phyloP scores from a whole-genome alignment of 2,329 filamentous ascomycete species.

The Scortechinia acanthostroma region DNA sequence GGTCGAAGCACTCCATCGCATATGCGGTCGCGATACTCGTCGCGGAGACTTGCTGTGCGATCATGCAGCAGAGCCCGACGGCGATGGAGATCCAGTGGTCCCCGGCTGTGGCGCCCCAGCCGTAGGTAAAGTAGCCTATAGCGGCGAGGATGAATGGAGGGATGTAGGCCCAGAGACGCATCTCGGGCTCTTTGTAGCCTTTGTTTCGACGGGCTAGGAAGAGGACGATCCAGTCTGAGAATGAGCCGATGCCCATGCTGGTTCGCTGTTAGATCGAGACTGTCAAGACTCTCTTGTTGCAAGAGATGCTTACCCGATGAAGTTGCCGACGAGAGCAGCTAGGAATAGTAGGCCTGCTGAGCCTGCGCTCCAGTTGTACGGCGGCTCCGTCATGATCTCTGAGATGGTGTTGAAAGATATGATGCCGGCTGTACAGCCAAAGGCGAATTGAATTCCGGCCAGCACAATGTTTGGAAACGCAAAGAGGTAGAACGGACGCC shows the following conservation, averaged over 20 bases:
- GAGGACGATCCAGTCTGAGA: conserved; percentile 19
- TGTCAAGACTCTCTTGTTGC: conserved; percentile 27
- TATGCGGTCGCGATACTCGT: conserved; percentile 27
- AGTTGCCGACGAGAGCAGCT: conserved; percentile 19
- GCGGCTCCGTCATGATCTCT: conserved; percentile 9
- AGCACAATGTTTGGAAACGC: conserved; percentile 26
- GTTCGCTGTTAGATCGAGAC: not conserved
- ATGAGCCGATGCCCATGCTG: conserved; percentile 17
- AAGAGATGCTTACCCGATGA: conserved; percentile 13
- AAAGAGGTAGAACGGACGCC: conserved; percentile 26
- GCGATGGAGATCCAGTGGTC: conserved; percentile 23
- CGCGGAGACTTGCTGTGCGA: conserved; percentile 27
- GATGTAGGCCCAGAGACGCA: conserved; percentile 23
- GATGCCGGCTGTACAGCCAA: conserved; percentile 27
- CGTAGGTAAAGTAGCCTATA: conserved; percentile 25
- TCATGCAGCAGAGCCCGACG: conserved; percentile 24
- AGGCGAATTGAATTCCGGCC: conserved; percentile 26
- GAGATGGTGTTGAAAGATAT: conserved; percentile 29
- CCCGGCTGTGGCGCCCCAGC: conserved; percentile 22
- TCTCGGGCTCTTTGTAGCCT: conserved; percentile 24
- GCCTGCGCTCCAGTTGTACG: conserved; percentile 7
- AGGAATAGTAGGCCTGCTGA: conserved; percentile 16
- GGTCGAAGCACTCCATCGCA: conserved; percentile 29
- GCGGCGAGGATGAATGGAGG: conserved; percentile 19
- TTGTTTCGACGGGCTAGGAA: conserved; percentile 20